phyloP scores from a whole-genome alignment of 108 stramenopile species.

The Cyclotella choctawhatcheeana region DNA sequence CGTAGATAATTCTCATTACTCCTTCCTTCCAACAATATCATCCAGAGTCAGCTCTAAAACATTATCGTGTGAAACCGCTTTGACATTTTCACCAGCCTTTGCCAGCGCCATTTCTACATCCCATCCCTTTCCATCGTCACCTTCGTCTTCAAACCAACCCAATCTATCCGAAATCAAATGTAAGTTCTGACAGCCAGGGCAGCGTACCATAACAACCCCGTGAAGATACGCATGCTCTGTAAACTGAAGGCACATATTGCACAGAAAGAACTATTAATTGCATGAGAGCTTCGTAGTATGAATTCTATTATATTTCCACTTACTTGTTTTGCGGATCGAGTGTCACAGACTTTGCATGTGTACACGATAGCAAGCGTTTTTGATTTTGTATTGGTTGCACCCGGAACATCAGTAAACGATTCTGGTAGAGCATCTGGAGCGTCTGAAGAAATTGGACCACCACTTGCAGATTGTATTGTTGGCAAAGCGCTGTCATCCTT shows the following conservation, averaged over 20 bases:
- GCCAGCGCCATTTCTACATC: conserved; percentile 73
- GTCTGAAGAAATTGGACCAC: background rate
- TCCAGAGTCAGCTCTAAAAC: conserved; percentile 80
- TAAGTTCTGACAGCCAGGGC: conserved; percentile 92
- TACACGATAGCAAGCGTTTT: conserved; percentile 86
- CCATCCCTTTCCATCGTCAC: conserved; percentile 59
- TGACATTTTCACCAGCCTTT: conserved; percentile 67
- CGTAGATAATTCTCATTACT: too few relatives aligned
- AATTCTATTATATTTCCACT: too few relatives aligned
- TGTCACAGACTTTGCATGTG: conserved; percentile 96
- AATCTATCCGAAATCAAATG: conserved; percentile 98
- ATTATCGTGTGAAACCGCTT: conserved; percentile 67
- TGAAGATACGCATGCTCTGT: conserved; percentile 91
- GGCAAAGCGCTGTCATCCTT: background rate
- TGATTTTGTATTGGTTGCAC: conserved; percentile 65
- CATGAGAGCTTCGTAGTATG: too few relatives aligned
- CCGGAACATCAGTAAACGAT: conserved; percentile 49
- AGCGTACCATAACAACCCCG: conserved; percentile 95
- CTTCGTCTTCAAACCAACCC: conserved; percentile 70
- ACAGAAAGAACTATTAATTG: background rate
- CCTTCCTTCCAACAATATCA: conserved; percentile 65
- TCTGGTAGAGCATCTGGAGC: background rate
- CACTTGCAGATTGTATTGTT: background rate
- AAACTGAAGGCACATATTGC: conserved; percentile 36
- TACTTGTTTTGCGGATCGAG: conserved; percentile 88